Percentiles rank a stretch among this genome's conserved stretches.
Conservation (phyloP, 2,329 filamentous ascomycete genomes). For the Calonectria fujianensis region DNA sequence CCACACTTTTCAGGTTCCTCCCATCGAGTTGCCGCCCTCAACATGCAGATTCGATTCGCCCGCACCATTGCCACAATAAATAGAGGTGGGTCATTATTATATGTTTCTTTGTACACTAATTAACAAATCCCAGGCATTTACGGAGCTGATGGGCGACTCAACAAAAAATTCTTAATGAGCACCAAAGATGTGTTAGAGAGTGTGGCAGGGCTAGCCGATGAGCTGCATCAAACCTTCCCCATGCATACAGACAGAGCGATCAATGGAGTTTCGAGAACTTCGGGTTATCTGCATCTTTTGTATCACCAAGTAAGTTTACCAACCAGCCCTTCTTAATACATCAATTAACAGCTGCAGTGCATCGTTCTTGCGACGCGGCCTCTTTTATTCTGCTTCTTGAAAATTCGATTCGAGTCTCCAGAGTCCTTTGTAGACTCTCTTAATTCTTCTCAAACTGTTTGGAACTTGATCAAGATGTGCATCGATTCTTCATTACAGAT, state of each 20-base stretch:
- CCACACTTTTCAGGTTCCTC: slow-evolving; percentile 55
- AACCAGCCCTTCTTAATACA: background rate
- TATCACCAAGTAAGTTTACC: slow-evolving; percentile 57
- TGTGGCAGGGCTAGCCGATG: slow-evolving; percentile 56
- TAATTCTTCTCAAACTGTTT: slow-evolving; percentile 60
- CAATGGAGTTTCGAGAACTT: slow-evolving; percentile 59
- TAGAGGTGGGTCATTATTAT: slow-evolving; percentile 47
- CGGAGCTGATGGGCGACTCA: slow-evolving; percentile 54
- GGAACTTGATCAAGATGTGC: slow-evolving; percentile 59
- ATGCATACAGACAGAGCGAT: slow-evolving; percentile 53
- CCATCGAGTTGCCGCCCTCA: slow-evolving; percentile 54
- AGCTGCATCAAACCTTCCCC: slow-evolving; percentile 57
- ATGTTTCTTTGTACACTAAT: accelerated
- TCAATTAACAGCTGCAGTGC: slow-evolving; percentile 47
- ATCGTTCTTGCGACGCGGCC: slow-evolving; percentile 59
- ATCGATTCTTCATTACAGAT: slow-evolving; percentile 59
- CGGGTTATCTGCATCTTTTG: slow-evolving; percentile 58
- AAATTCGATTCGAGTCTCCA: slow-evolving; percentile 56
- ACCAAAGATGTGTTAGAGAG: slow-evolving; percentile 57
- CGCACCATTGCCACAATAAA: slow-evolving; percentile 57
- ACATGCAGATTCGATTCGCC: slow-evolving; percentile 59
- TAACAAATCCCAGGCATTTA: slow-evolving; percentile 53
- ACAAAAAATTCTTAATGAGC: slow-evolving; percentile 57
- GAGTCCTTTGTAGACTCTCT: slow-evolving; percentile 57
- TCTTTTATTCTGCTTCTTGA: slow-evolving; percentile 57